A percentile compares a stretch with the other conserved stretches of the same genome.
These are phyloP conservation scores for Ophiostoma sp. DNA, from an alignment of 2,329 filamentous ascomycete genomes.

Conservation along the genomic window DNA sequence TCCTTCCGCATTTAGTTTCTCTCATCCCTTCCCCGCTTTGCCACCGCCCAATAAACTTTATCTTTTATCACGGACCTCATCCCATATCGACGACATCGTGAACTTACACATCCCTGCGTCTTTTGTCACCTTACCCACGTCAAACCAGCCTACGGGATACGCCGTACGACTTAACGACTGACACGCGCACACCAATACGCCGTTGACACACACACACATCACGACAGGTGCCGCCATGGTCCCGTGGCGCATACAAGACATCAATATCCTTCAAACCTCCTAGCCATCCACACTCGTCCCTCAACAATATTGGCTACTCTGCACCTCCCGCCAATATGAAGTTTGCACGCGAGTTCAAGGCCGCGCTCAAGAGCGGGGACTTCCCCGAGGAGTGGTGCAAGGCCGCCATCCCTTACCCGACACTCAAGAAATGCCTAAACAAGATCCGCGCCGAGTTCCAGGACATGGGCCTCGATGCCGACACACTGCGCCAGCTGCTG, in stretches of 20 bases:
- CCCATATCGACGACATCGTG: not conserved
- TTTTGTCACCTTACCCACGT: not conserved
- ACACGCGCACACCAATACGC: not conserved
- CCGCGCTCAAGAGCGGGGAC: constrained; percentile 57
- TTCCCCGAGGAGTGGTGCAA: constrained; percentile 73
- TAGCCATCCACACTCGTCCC: not conserved
- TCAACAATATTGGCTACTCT: not conserved
- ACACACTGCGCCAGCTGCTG: constrained; percentile 67
- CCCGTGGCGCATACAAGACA: constrained; percentile 16
- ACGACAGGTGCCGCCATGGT: constrained; percentile 18
- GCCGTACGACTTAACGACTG: not conserved
- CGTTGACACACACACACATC: no score
- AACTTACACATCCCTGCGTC: not conserved
- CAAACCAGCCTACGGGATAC: not conserved
- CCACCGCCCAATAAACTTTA: not conserved
- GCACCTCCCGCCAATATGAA: constrained; percentile 62
- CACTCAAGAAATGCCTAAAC: constrained; percentile 88
- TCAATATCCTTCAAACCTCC: not conserved
- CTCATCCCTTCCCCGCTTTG: not conserved
- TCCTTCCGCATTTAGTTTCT: not conserved
- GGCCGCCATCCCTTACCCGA: constrained; percentile 77
- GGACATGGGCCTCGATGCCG: constrained; percentile 68
- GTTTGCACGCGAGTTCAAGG: constrained; percentile 77
- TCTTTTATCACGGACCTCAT: not conserved
- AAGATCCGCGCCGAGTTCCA: constrained; percentile 71